phyloP scores from a whole-genome alignment of 2,329 filamentous ascomycete genomes.

The Curvularia spicifera region DNA sequence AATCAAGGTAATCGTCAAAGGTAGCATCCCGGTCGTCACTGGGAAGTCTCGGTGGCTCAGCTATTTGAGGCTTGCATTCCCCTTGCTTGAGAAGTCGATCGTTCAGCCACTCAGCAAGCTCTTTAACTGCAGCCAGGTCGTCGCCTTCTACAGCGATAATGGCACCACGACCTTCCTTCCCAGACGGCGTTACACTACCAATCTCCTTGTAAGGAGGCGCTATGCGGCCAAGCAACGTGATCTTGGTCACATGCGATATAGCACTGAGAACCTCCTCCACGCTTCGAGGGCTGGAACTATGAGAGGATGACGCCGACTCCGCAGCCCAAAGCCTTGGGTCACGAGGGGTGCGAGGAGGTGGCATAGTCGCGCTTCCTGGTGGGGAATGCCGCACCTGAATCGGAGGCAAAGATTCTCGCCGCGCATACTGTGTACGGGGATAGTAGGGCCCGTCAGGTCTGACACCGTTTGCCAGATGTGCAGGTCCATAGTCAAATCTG shows the following conservation, averaged over 20 bases:
- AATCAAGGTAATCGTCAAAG: slow-evolving; percentile 66
- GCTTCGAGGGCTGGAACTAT: slow-evolving; percentile 46
- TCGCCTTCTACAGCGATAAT: slow-evolving; percentile 85
- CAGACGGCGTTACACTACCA: slow-evolving; percentile 29
- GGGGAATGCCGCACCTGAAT: slow-evolving; percentile 42
- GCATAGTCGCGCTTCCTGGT: slow-evolving; percentile 42
- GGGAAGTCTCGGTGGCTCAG: slow-evolving; percentile 56
- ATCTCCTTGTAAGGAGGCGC: slow-evolving; percentile 66
- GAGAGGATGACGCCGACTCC: slow-evolving; percentile 15
- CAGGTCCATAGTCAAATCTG: slow-evolving; percentile 45
- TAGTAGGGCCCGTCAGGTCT: slow-evolving; percentile 63
- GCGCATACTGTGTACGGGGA: slow-evolving; percentile 24
- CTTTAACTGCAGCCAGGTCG: slow-evolving; percentile 66
- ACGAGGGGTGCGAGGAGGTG: slow-evolving; percentile 43
- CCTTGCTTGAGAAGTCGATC: slow-evolving; percentile 59
- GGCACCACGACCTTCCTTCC: slow-evolving; percentile 67
- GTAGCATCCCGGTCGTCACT: slow-evolving; percentile 46
- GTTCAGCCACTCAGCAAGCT: slow-evolving; percentile 70
- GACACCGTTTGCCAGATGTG: slow-evolving; percentile 55
- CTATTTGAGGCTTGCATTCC: slow-evolving; percentile 58
- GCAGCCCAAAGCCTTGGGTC: slow-evolving; percentile 26
- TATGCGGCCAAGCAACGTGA: slow-evolving; percentile 77
- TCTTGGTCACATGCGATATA: slow-evolving; percentile 76
- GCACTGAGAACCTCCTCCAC: slow-evolving; percentile 76
- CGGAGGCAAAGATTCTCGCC: slow-evolving; percentile 45